Base-by-base conservation (phyloP, 495 filamentous ascomycete species). In the Hypoxylon fragiforme region DNA sequence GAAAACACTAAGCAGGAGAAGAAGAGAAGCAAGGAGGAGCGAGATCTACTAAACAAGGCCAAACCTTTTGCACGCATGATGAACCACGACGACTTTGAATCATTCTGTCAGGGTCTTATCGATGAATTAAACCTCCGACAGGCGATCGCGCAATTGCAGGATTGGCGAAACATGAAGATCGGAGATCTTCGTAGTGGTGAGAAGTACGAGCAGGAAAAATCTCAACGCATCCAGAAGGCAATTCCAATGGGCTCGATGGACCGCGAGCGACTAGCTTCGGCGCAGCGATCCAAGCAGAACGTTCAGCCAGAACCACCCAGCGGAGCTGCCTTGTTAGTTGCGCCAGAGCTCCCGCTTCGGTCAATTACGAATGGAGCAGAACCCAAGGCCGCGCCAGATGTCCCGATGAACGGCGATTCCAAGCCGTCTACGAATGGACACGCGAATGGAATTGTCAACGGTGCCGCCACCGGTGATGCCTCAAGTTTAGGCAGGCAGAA, bases 31-130 rank as follows among this genome's bases (percentile, higher is more conserved):
- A 97, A 97, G 63, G 94, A 99, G 66, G 95, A 99, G 65, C 74
- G 86, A 7, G 94, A 97, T 13, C 74, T 97, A 14, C 66, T 95
- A 15, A 90, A 90, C 76, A 96, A 95, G 65, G 87, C 88, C 22
- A 99, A 99, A 64, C 94, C 94, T 0, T 94, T 97, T 54, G 94
- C 91, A 16, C 84, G 94, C 19, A 92, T 97, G 81, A 97, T 97
- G 95, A 95, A 91, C 57, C 85, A 86, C 58, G 76, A 82, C 34
- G 95, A 99, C 67, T 97, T 95, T 65, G 87, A 94, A 28, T 81
- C 86, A 15, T 87, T 96, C 60, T 87, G 85, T 64, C 82, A 87
- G 32, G 90, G 87, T 0, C 73, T 99, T 1, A 82, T 92, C 19
- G 90, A 95, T 61, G 94, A 99, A 65, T 85, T 90, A 44, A 94